A percentile compares a stretch with the other conserved stretches of the same genome.
Conservation (phyloP, 495 filamentous ascomycete species). For the Hypoxylon lienhwacheense region DNA sequence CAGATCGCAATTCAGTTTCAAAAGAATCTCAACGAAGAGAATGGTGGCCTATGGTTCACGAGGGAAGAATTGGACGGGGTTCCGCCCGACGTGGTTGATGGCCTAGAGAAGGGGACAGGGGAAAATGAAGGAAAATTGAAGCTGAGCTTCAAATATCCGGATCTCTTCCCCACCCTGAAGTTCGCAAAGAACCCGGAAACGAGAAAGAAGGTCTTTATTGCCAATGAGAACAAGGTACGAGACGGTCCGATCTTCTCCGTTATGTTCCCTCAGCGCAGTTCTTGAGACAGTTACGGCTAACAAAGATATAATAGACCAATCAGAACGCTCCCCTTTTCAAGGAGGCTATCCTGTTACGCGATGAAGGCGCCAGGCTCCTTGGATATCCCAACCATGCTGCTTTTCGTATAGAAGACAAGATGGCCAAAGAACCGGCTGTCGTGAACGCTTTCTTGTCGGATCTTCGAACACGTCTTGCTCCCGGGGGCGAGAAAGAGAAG, state of each 20-base stretch:
- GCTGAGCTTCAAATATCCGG: slow-evolving; percentile 65
- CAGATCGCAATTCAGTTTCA: slow-evolving; percentile 59
- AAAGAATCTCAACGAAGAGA: slow-evolving; percentile 65
- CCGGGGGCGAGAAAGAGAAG: slow-evolving; percentile 78
- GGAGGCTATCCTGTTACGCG: slow-evolving; percentile 83
- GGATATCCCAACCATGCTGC: slow-evolving; percentile 92
- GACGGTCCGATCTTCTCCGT: slow-evolving; percentile 7
- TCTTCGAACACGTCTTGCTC: slow-evolving; percentile 69
- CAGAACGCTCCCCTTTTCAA: slow-evolving; percentile 83
- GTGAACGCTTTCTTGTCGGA: slow-evolving; percentile 85
- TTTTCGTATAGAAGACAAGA: slow-evolving; percentile 92
- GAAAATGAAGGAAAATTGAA: slow-evolving; percentile 64
- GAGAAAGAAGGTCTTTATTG: slow-evolving; percentile 58
- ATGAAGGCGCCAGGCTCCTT: slow-evolving; percentile 88
- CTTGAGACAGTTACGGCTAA: slow-evolving; percentile 4
- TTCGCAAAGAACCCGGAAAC: slow-evolving; percentile 59
- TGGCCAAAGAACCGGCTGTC: slow-evolving; percentile 89
- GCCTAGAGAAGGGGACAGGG: slow-evolving; percentile 69
- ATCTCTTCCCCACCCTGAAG: slow-evolving; percentile 62
- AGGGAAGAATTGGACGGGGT: slow-evolving; percentile 61
- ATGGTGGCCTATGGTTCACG: slow-evolving; percentile 62
- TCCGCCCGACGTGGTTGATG: slow-evolving; percentile 56
- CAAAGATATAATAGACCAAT: slow-evolving; percentile 58
- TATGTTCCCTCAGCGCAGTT: neutral
- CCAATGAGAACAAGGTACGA: slow-evolving; percentile 61